phyloP scores from a whole-genome alignment of 352 stramenopile species.

The Pythium diclinum region DNA sequence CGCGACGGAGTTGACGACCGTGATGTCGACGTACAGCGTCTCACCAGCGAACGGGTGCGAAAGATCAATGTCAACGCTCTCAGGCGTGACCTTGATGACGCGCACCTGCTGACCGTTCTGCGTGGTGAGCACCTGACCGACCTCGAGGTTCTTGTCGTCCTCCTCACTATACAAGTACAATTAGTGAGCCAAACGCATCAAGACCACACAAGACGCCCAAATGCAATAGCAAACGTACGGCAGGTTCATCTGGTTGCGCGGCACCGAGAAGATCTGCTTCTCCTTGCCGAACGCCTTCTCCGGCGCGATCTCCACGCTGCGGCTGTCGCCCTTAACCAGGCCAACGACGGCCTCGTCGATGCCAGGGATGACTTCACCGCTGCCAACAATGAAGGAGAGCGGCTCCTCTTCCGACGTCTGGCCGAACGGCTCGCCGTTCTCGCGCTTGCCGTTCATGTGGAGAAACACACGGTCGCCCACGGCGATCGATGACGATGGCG shows the following conservation, averaged over 20 bases:
- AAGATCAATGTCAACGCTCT: conserved; percentile 73
- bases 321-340: conserved; percentile 58
- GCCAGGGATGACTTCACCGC: conserved; percentile 61
- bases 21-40: conserved; percentile 69
- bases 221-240: conserved; percentile 23
- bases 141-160: conserved; percentile 61
- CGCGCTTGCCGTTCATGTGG: conserved; percentile 61
- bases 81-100: conserved; percentile 65
- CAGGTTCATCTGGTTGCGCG: conserved; percentile 71
- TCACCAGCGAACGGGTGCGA: conserved; percentile 75
- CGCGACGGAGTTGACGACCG: conserved; percentile 60
- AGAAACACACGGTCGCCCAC: conserved; percentile 71
- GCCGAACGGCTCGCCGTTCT: conserved; percentile 56
- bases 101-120: conserved; percentile 54
- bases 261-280: conserved; percentile 63
- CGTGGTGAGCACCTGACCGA: conserved; percentile 61
- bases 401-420: conserved; percentile 46
- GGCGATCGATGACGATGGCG: conserved; percentile 27
- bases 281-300: conserved; percentile 63
- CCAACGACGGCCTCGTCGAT: conserved; percentile 72
- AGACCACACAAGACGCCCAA: not conserved
- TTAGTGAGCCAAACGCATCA: not conserved
- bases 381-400: conserved; percentile 70
- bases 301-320: conserved; percentile 59
- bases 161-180: conserved; percentile 32